Conservation (phyloP, 805 yeast species). For the Cyberlindnera misumaiensis region DNA sequence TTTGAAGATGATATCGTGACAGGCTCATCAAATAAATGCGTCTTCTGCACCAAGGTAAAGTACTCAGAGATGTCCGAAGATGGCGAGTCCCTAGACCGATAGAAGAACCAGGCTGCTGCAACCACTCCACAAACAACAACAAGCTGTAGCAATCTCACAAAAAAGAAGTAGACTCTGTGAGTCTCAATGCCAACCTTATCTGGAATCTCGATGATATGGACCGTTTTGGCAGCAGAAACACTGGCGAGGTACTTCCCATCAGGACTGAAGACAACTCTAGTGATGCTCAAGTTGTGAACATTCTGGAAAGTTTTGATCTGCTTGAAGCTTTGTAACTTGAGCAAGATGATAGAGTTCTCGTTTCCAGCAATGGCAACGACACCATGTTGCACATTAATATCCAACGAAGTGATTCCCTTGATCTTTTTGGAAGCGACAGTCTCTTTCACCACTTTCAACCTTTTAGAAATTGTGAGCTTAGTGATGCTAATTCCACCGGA, state of each 20-base stretch:
- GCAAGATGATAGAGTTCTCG: slow-evolving; percentile 51
- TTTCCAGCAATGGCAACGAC: slow-evolving; percentile 36
- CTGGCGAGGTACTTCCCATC: slow-evolving; percentile 64
- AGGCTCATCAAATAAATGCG: background rate
- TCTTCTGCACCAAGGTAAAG: slow-evolving; percentile 16
- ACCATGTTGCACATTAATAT: slow-evolving; percentile 30
- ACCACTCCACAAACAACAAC: slow-evolving; percentile 5
- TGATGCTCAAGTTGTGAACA: slow-evolving; percentile 67
- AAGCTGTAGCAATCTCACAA: slow-evolving; percentile 16
- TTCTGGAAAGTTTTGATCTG: slow-evolving; percentile 45
- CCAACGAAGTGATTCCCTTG: slow-evolving; percentile 42
- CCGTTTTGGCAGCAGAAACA: slow-evolving; percentile 68
- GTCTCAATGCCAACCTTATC: slow-evolving; percentile 30
- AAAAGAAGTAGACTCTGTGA: slow-evolving; percentile 19
- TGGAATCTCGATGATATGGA: slow-evolving; percentile 60
- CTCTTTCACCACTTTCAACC: slow-evolving; percentile 14
- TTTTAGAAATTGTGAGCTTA: slow-evolving; percentile 13
- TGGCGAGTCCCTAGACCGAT: slow-evolving; percentile 7
- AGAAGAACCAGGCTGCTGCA: slow-evolving; percentile 10
- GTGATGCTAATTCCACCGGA: slow-evolving; percentile 13
- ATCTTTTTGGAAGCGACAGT: slow-evolving; percentile 16
- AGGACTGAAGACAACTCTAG: slow-evolving; percentile 63
- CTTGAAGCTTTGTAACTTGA: slow-evolving; percentile 40
- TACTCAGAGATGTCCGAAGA: slow-evolving; percentile 18
- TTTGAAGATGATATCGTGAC: no score